Conservation (phyloP, 768 basidiomycete species). For the Tylopilus sp. region DNA sequence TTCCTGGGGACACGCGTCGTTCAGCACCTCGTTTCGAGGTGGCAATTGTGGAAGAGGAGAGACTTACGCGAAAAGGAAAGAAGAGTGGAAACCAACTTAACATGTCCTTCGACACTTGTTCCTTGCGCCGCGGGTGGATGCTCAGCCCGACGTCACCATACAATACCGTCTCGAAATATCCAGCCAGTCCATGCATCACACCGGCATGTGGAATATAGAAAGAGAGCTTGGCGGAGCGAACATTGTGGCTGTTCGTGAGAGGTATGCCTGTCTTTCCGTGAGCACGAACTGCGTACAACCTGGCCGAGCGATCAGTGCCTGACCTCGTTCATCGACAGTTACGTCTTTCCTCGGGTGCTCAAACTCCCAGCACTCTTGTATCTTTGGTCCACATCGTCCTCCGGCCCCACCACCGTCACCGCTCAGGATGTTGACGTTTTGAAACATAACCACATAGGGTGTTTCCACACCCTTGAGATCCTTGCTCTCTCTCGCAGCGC, state of each 20-base stretch:
- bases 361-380: slow-evolving; percentile 98
- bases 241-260: slow-evolving; percentile 94
- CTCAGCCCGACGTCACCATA: slow-evolving; percentile 90
- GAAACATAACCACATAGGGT: slow-evolving; percentile 98
- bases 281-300: neutral
- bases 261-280: slow-evolving; percentile 62
- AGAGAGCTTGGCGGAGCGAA: slow-evolving; percentile 75
- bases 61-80: slow-evolving; percentile 83
- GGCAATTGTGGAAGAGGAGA: slow-evolving; percentile 1
- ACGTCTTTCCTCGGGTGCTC: slow-evolving; percentile 87
- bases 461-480: slow-evolving; percentile 81
- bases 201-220: slow-evolving; percentile 97
- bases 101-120: slow-evolving; percentile 91
- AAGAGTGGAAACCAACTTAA: slow-evolving; percentile 98
- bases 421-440: slow-evolving; percentile 86
- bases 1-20: slow-evolving; percentile 48
- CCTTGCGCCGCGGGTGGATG: slow-evolving; percentile 88
- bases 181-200: slow-evolving; percentile 89
- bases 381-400: slow-evolving; percentile 71
- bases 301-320: slow-evolving; percentile 7
- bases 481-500: slow-evolving; percentile 68
- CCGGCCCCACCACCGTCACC: slow-evolving; percentile 61
- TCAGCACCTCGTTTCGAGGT: neutral
- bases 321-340: slow-evolving; percentile 70
- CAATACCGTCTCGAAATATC: slow-evolving; percentile 94